Base-by-base conservation (phyloP, 768 basidiomycete genomes). In the Amanita molliuscula region DNA sequence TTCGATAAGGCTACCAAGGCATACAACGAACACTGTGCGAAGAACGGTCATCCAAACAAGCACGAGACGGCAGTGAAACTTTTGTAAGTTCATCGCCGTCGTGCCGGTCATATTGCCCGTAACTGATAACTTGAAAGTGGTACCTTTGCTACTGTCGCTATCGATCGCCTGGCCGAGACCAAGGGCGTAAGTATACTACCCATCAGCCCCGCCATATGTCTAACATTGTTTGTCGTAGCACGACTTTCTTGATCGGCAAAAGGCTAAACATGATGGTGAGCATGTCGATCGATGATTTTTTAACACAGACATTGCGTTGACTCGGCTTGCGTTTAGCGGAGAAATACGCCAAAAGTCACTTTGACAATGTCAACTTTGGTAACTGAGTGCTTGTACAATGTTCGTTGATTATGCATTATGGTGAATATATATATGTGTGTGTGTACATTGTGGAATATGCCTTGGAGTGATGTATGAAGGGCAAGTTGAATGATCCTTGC, bases 41-140 rank as follows among this genome's bases (percentile, higher is more conserved):
- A 45, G 34, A 67, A 82, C 21, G 85, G 84, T 36, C 54, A 72
- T 56, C 71, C 76, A 3, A 58, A 53, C 13, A 61, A 25, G 44
- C 84, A 87, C 59, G 72, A 61, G 7, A 69, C 68, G 58, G 79
- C 78, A 18, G 84, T 83, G 67, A 73, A 82, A 63, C 57, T 77
- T 48, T 50, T 80, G 71, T 74, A 60, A 37, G 61, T 37, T 41
- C 47, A 10, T 40, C 11, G 25, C 20, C 4, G n/a, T n/a, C n/a
- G n/a, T 20, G 13, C 25, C 16, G 20, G 7, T 42, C 6, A 1
- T 28, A 25, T 33, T 21, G 0, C 9, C 31, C 16, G 3, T 13
- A 16, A 29, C 23, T 4, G 56, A 50, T 29, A 5, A 34, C 6
- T 23, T 4, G 8, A 13, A 13, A 63, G 80, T 28, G 84, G 81